Conservation (phyloP, 495 filamentous ascomycete genomes). For the Penicillium lividum region DNA sequence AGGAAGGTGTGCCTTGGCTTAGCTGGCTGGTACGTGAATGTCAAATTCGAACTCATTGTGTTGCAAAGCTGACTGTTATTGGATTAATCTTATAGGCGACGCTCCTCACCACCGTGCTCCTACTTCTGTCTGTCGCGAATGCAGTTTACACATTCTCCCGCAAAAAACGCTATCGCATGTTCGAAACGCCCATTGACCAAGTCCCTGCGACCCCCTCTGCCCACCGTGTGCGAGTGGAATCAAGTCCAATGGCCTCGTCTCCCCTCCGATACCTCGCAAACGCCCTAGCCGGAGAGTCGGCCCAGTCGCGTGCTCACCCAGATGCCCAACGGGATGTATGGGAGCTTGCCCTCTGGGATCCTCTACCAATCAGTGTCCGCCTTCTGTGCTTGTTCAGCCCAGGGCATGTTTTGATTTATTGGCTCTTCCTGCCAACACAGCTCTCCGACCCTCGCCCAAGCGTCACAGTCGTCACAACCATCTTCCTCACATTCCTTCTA, state of each 20-base stretch:
- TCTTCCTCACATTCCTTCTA: slow-evolving; percentile 69
- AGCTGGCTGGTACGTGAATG: slow-evolving; percentile 72
- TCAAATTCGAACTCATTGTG: neutral
- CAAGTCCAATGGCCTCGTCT: slow-evolving; percentile 74
- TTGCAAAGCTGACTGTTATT: slow-evolving; percentile 1
- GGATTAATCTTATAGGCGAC: slow-evolving; percentile 51
- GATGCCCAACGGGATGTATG: slow-evolving; percentile 87
- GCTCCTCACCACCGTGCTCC: slow-evolving; percentile 67
- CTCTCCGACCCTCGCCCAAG: slow-evolving; percentile 76
- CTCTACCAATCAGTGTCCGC: slow-evolving; percentile 75
- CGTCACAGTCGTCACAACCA: slow-evolving; percentile 77
- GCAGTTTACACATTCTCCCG: slow-evolving; percentile 80
- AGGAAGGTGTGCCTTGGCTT: slow-evolving; percentile 62
- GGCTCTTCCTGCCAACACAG: slow-evolving; percentile 77
- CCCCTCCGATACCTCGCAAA: slow-evolving; percentile 75
- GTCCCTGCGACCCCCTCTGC: slow-evolving; percentile 81
- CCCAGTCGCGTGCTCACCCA: slow-evolving; percentile 78
- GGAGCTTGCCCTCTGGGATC: slow-evolving; percentile 94
- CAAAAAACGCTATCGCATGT: slow-evolving; percentile 85
- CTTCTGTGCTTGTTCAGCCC: slow-evolving; percentile 93
- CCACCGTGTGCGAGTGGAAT: slow-evolving; percentile 86
- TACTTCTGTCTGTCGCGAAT: slow-evolving; percentile 70
- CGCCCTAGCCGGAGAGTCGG: slow-evolving; percentile 58
- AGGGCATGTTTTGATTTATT: slow-evolving; percentile 85
- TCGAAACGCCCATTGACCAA: slow-evolving; percentile 77